These are phyloP conservation scores for Dysphania ambrosioides DNA, from an alignment of 148 eudicot species.

Conservation along the genomic window DNA sequence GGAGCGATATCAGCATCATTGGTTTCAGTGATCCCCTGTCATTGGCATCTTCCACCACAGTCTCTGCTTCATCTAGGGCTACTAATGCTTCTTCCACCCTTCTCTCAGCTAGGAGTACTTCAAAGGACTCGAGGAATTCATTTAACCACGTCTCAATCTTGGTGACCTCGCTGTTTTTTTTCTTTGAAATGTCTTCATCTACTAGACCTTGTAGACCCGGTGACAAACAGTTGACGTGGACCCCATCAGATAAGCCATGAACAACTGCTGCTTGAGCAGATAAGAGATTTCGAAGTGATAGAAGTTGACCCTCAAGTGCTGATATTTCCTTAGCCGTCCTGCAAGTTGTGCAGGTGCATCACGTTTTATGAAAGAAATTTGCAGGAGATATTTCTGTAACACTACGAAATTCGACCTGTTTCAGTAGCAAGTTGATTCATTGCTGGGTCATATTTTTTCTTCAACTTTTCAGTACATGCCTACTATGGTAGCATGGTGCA, in stretches of 20 bases:
- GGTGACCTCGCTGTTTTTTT: constrained; percentile 42
- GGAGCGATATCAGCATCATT: constrained; percentile 39
- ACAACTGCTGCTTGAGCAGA: constrained; percentile 66
- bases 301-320: constrained; percentile 82
- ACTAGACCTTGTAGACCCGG: constrained; percentile 40
- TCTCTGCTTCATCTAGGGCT: constrained; percentile 67
- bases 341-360: constrained; percentile 21
- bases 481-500: not conserved
- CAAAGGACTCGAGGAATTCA: constrained; percentile 58
- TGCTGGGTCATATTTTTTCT: too few relatives aligned
- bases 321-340: constrained; percentile 94
- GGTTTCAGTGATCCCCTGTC: constrained; percentile 34
- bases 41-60: constrained; percentile 38
- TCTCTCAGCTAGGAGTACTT: constrained; percentile 79
- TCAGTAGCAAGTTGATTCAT: too few relatives aligned
- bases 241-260: constrained; percentile 74
- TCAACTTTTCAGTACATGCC: not conserved
- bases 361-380: not conserved
- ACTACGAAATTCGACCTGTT: too few relatives aligned
- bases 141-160: constrained; percentile 61
- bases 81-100: constrained; percentile 66
- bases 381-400: too few relatives aligned
- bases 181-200: constrained; percentile 30
- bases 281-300: constrained; percentile 65
- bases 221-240: constrained; percentile 47